These are phyloP conservation scores for Truncatella angustata DNA, from an alignment of 2,329 filamentous ascomycete genomes.

Conservation along the genomic window DNA sequence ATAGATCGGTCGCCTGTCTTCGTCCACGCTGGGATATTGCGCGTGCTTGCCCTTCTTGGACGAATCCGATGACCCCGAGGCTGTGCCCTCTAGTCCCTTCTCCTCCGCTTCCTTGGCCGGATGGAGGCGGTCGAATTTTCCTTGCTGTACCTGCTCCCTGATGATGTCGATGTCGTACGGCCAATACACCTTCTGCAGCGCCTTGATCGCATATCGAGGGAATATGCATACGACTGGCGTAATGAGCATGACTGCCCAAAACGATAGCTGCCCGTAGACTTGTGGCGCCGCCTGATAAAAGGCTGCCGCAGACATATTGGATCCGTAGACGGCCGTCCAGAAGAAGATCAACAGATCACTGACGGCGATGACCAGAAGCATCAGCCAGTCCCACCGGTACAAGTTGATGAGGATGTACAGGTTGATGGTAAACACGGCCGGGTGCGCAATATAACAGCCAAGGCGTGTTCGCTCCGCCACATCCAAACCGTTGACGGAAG, in stretches of 20 bases:
- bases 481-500: slow-evolving; percentile 69
- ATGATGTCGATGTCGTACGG: slow-evolving; percentile 94
- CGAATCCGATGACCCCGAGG: slow-evolving; percentile 51
- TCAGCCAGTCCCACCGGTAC: slow-evolving; percentile 98
- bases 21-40: slow-evolving; percentile 67
- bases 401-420: slow-evolving; percentile 93
- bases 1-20: slow-evolving; percentile 91
- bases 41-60: slow-evolving; percentile 55
- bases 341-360: slow-evolving; percentile 89
- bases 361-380: slow-evolving; percentile 75
- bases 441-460: slow-evolving; percentile 82
- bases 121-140: slow-evolving; percentile 73
- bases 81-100: slow-evolving; percentile 32
- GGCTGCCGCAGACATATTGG: slow-evolving; percentile 43
- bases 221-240: slow-evolving; percentile 80
- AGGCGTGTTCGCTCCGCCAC: slow-evolving; percentile 80
- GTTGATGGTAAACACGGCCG: slow-evolving; percentile 86
- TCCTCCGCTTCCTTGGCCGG: slow-evolving; percentile 31
- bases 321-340: slow-evolving; percentile 87
- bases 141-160: slow-evolving; percentile 82
- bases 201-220: slow-evolving; percentile 83
- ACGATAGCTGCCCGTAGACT: slow-evolving; percentile 76
- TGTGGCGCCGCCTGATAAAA: slow-evolving; percentile 78
- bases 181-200: slow-evolving; percentile 89
- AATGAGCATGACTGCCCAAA: slow-evolving; percentile 82